These are phyloP conservation scores for Suillus occidentalis DNA, from an alignment of 768 basidiomycete genomes.

Conservation along the genomic window DNA sequence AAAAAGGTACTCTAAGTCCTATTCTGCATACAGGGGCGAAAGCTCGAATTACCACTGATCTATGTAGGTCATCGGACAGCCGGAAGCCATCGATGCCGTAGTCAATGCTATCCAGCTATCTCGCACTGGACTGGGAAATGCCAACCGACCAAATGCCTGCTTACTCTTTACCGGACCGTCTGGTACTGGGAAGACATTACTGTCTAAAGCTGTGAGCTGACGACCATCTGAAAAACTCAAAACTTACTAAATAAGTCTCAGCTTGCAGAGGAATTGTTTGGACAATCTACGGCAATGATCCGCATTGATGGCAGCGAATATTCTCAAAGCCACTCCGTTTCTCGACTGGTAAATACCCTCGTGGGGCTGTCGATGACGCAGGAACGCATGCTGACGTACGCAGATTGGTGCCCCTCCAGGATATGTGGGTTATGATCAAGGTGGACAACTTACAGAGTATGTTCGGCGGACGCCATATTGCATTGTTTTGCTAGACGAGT, in stretches of 20 bases:
- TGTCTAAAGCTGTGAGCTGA: slow-evolving; percentile 35
- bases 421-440: slow-evolving; percentile 46
- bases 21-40: background rate
- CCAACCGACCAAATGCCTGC: slow-evolving; percentile 43
- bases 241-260: background rate
- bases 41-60: background rate
- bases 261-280: slow-evolving; percentile 47
- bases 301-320: slow-evolving; percentile 50
- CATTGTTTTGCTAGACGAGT: slow-evolving; percentile 30
- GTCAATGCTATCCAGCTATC: slow-evolving; percentile 49
- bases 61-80: slow-evolving; percentile 30
- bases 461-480: slow-evolving; percentile 41
- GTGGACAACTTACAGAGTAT: slow-evolving; percentile 45
- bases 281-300: slow-evolving; percentile 41
- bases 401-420: slow-evolving; percentile 35
- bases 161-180: slow-evolving; percentile 44
- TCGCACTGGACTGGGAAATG: slow-evolving; percentile 46
- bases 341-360: slow-evolving; percentile 31
- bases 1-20: background rate
- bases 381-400: background rate
- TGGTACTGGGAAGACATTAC: slow-evolving; percentile 41
- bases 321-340: slow-evolving; percentile 43
- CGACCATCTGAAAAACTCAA: background rate
- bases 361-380: background rate
- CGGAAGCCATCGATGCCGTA: slow-evolving; percentile 46